Base-by-base conservation (phyloP, 805 yeast species). In the Lachancea mirantina region DNA sequence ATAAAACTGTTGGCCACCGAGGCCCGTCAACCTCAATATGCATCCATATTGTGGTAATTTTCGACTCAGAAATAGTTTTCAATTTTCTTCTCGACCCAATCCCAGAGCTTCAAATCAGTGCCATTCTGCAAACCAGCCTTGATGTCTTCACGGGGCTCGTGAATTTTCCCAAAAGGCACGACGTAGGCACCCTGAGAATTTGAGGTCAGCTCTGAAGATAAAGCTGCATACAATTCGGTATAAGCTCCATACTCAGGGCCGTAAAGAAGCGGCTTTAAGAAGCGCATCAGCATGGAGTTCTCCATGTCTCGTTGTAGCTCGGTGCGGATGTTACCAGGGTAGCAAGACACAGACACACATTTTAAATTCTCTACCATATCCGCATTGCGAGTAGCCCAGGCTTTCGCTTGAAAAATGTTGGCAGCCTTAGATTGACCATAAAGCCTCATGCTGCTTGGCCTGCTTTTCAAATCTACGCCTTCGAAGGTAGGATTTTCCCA, bases 381-480 rank as follows among this genome's bases (percentile, higher is more conserved):
- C 8, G 47, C 41, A 18, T 60, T 47, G 28, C 47, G 48, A 4
- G 41, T 35, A 6, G 57, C 47, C 62, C 66, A 64, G 3, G 54
- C 53, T 14, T 51, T 50, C 4, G 67, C 62, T 39, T 57, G 62
- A 5, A 51, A 39, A 11, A 57, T 47, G 24, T 50, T 51, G 17
- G 53, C 53, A 4, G 67, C 64, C 38, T 64, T 64, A n/a, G 64
- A 55, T 38, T 62, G 67, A 5, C 63, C 67, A 35, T 64, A 64
- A 19, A 52, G 34, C 2, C 24, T 29, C 16, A 13, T 23, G 14
- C 47, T 16, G 8, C 28, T 19, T 15, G 57, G 50, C 38, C 55
- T 48, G 13, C 40, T 19, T 3, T 19, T 19, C n/a, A 32, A 22
- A 26, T 37, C 42, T 2, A 35, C 41, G 10, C 40, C 48, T 33